Evolutionary conservation across 371 early-diverging fungal genomes (phyloP), one percentile per base, ranked within the genome.

Genomic region (Dichotomocladium elegans): DNA sequence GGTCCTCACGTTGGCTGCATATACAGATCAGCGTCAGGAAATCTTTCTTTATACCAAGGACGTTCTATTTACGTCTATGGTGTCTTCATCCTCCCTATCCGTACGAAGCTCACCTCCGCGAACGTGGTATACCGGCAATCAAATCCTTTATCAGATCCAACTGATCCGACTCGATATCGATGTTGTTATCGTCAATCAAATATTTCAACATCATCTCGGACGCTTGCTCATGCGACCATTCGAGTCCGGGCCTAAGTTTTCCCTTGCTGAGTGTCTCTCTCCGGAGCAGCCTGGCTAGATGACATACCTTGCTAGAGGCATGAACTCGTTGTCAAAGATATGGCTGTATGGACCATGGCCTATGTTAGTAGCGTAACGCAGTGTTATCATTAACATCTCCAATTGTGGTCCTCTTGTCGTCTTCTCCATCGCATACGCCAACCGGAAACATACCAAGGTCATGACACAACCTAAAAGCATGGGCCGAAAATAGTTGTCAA

Each of bases 341-440:
- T 98, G 98, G 57, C 91, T 91, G 68, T 89, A 96, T 1, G 97
- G 96, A 2, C 97, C 97, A 69, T 96, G 92, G 2, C 90, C 90
- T 79, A 51, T n/a, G 24, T 19, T 10, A 22, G 8, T 26, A 41
- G n/a, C 28, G 27, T 30, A 19, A 21, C 24, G 28, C 10, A 53
- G 30, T 29, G 9, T 15, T 37, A 37, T n/a, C n/a, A n/a, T n/a
- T n/a, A n/a, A n/a, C n/a, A n/a, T n/a, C n/a, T n/a, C n/a, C n/a
- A n/a, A n/a, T n/a, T n/a, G n/a, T n/a, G n/a, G n/a, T n/a, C n/a
- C n/a, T n/a, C n/a, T n/a, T n/a, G n/a, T n/a, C n/a, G n/a, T n/a
- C 30, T n/a, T 44, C 31, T 26, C 40, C 7, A 12, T 31, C n/a
- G 29, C 19, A 24, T 19, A 15, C 22, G 8, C 21, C 15, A 50